Base-by-base conservation (phyloP, 768 basidiomycete species). In the Phylloporus scabripes region DNA sequence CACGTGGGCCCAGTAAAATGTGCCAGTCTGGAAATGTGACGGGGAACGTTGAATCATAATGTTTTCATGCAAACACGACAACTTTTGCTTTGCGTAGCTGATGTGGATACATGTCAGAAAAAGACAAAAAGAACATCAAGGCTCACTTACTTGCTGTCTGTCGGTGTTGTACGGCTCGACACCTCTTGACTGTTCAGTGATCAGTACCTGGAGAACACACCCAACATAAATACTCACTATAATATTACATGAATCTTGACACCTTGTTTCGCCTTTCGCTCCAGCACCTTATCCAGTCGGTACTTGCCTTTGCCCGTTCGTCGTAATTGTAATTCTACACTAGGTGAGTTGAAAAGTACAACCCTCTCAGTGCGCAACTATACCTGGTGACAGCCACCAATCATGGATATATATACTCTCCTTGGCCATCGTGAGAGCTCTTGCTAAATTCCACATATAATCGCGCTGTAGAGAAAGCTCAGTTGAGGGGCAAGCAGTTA, bases 1-100 rank as follows among this genome's bases (percentile, higher is more conserved):
- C 61, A 95, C 93, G 70, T 98, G 96, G 23, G 95, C 94, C 96
- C 96, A 99, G 63, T 96, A 94, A 65, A 95, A 92, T 2, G 93
- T 98, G 11, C 94, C 94, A 0, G 94, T 96, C 63, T 92, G 87
- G 67, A 97, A 92, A 69, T 99, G 96, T 2, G 92, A 95, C 0
- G 96, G 96, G 5, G 95, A 97, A 21, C 96, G 83, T 63, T 99
- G 96, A 2, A 98, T 83, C 81, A 93, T 83, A 46, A 99, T 87
- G 67, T 98, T 97, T 4, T 84, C 82, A 63, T 98, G 95, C 11
- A 99, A 70, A 1, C 74, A 77, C 18, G 77, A 76, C 23, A 99
- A 66, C 24, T 79, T 78, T 57, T 89, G 87, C 61, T 99, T 99
- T 24, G 94, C 74, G 65, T 97, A 96, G 60, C 87, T 87, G 50